Evolutionary conservation across 768 basidiomycete genomes (phyloP).

Genomic region (Leccinum arenicola): DNA sequence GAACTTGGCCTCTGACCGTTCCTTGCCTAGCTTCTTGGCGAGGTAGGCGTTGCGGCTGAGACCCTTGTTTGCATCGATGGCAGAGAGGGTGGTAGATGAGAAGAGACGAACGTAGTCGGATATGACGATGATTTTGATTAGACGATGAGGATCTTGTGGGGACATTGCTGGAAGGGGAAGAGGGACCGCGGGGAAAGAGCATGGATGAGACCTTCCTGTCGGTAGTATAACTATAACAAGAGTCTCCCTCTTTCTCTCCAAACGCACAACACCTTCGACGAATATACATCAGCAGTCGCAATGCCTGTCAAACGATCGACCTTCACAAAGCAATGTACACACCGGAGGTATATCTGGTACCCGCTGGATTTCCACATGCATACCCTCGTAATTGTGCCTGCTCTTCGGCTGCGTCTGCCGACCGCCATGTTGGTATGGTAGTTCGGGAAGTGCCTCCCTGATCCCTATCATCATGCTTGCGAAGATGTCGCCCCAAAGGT

Average conservation of each 20-base stretch:
- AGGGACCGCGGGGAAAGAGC: conserved; percentile 13
- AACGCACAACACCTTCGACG: too few species aligned
- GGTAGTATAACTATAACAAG: too few species aligned
- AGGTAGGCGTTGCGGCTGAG: conserved; percentile 23
- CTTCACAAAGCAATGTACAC: neutral
- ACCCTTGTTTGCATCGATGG: conserved; percentile 20
- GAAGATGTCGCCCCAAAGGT: too few species aligned
- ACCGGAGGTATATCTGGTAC: neutral
- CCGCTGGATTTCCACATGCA: neutral
- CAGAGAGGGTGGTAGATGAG: conserved; percentile 6
- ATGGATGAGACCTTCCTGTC: conserved; percentile 21
- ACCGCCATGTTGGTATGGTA: too few species aligned
- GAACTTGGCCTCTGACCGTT: conserved; percentile 25
- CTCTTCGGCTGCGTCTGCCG: too few species aligned
- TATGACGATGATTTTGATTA: conserved; percentile 33
- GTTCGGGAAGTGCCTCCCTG: too few species aligned
- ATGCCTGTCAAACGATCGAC: neutral
- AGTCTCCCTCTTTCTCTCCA: too few species aligned
- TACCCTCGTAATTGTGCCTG: too few species aligned
- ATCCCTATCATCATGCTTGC: too few species aligned
- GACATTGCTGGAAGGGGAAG: conserved; percentile 18
- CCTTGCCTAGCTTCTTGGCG: conserved; percentile 27
- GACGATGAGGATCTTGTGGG: conserved; percentile 12
- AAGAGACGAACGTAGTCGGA: conserved; percentile 31
- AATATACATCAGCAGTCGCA: too few species aligned